Evolutionary conservation across 164 flowering plant genomes (phyloP).

Genomic region (Vitis labrusca): DNA sequence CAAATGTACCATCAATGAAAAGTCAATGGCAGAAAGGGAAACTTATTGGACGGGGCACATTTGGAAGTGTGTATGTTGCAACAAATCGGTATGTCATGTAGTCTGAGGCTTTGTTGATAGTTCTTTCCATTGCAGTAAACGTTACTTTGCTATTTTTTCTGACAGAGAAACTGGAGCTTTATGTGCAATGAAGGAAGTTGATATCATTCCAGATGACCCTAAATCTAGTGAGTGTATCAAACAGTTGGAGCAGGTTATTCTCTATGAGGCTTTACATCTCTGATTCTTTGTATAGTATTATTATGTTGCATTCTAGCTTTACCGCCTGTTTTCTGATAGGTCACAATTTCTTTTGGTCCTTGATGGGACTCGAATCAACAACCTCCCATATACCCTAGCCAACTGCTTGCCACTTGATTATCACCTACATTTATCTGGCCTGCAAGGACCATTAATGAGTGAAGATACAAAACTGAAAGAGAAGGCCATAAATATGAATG

Average conservation of each 20-base stretch:
- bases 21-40: constrained; percentile 82
- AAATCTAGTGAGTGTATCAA: constrained; percentile 71
- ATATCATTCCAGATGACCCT: constrained; percentile 74
- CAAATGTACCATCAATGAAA: constrained; percentile 30
- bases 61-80: constrained; percentile 84
- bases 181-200: constrained; percentile 96
- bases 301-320: not conserved
- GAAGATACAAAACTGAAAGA: too few species aligned
- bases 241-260: constrained; percentile 82
- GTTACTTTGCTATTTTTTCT: constrained; percentile 1
- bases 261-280: not conserved
- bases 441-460: too few species aligned
- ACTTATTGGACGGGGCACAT: constrained; percentile 92
- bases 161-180: constrained; percentile 78
- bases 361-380: too few species aligned
- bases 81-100: constrained; percentile 52
- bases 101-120: not conserved
- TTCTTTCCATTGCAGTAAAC: constrained; percentile 4
- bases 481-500: too few species aligned
- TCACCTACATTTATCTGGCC: too few species aligned
- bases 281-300: not conserved
- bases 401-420: too few species aligned
- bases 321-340: not conserved
- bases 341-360: too few species aligned
- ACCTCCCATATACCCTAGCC: too few species aligned